These are phyloP conservation scores for Pestalotiopsis sp. DNA, from an alignment of 2,329 filamentous ascomycete species.

Conservation along the genomic window DNA sequence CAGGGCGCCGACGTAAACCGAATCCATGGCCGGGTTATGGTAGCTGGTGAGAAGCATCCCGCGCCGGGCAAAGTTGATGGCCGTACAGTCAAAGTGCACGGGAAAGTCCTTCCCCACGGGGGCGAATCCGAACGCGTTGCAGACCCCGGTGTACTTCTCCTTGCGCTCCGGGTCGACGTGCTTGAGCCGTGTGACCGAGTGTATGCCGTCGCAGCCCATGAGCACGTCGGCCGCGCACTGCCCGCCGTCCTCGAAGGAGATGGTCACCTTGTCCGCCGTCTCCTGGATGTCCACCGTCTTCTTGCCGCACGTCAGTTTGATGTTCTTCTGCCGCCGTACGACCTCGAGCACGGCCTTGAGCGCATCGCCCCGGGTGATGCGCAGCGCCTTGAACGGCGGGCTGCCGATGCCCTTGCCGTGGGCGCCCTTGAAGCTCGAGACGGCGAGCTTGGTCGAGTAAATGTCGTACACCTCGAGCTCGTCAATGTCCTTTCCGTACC, in stretches of 20 bases:
- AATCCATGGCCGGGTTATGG: constrained; percentile 13
- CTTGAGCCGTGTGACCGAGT: constrained; percentile 10
- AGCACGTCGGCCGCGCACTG: constrained; percentile 9
- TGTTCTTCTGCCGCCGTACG: constrained; percentile 1
- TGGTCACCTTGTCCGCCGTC: constrained; percentile 7
- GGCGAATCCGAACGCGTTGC: constrained; percentile 16
- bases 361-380: constrained; percentile 14
- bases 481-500: constrained; percentile 15
- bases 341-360: constrained; percentile 17
- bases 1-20: constrained; percentile 15
- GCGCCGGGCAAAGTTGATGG: constrained; percentile 15
- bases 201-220: constrained; percentile 18
- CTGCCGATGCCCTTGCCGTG: constrained; percentile 13
- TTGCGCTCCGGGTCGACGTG: constrained; percentile 14
- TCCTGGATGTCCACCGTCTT: constrained; percentile 12
- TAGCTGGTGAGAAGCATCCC: constrained; percentile 16
- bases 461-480: constrained; percentile 15
- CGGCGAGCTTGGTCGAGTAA: constrained; percentile 16
- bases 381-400: constrained; percentile 15
- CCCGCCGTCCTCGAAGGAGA: constrained; percentile 7
- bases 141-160: constrained; percentile 16
- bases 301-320: constrained; percentile 13
- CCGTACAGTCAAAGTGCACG: constrained; percentile 15
- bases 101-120: neutral
- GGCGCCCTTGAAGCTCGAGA: constrained; percentile 12